phyloP scores from a whole-genome alignment of 2,329 filamentous ascomycete species.

The Colletotrichum ledebouriae region DNA sequence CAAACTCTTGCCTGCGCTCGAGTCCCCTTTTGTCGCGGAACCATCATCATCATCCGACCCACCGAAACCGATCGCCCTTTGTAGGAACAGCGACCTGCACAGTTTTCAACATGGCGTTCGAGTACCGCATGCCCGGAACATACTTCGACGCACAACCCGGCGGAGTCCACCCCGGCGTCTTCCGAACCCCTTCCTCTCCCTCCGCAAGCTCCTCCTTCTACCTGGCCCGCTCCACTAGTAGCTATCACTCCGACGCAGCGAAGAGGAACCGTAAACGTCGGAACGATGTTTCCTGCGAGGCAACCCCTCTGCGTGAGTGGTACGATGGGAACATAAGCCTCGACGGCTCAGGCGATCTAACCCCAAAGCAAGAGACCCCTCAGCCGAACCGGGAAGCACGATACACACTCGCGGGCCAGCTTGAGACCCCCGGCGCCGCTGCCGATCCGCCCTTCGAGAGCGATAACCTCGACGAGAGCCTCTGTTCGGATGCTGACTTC shows the following conservation, averaged over 20 bases:
- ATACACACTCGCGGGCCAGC: constrained; percentile 68
- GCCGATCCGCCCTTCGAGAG: constrained; percentile 48
- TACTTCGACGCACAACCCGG: constrained; percentile 51
- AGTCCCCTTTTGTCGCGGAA: neutral
- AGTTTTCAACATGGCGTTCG: constrained; percentile 49
- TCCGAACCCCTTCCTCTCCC: constrained; percentile 59
- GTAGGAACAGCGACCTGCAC: neutral
- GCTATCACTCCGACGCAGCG: constrained; percentile 54
- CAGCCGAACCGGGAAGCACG: constrained; percentile 44
- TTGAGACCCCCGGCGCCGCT: constrained; percentile 61
- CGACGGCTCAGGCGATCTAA: constrained; percentile 47
- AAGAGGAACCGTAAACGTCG: constrained; percentile 64
- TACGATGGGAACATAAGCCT: constrained; percentile 47
- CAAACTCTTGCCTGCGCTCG: neutral
- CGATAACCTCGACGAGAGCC: constrained; percentile 63
- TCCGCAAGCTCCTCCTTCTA: constrained; percentile 45
- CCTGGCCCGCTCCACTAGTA: constrained; percentile 55
- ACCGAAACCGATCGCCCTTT: neutral
- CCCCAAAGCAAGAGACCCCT: constrained; percentile 24
- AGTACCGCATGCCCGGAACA: constrained; percentile 52
- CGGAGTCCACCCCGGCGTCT: constrained; percentile 60
- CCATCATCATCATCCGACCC: neutral
- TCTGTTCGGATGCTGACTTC: constrained; percentile 70
- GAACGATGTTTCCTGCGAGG: constrained; percentile 46
- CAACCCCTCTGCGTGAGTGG: constrained; percentile 53